These are phyloP conservation scores for Phytophthora pistaciae DNA, from an alignment of 352 stramenopile species.

Conservation along the genomic window DNA sequence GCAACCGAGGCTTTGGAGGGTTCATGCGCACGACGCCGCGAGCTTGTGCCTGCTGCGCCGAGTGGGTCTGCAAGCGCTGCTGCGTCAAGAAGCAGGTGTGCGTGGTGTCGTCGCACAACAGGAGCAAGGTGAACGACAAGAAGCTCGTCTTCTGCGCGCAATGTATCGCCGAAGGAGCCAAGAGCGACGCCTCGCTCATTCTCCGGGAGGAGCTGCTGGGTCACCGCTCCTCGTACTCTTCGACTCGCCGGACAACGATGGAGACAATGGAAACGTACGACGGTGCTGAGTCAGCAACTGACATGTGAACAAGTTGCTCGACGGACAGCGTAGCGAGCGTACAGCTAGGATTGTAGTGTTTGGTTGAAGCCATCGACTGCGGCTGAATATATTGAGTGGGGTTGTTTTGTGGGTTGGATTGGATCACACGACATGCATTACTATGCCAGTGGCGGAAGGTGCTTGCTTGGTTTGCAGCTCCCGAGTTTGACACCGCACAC, in stretches of 20 bases:
- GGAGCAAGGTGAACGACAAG: slow-evolving; percentile 49
- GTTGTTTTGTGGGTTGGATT: slow-evolving; percentile 31
- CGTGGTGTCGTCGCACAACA: slow-evolving; percentile 46
- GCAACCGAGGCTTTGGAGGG: slow-evolving; percentile 37
- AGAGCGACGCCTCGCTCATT: slow-evolving; percentile 43
- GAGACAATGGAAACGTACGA: slow-evolving; percentile 15
- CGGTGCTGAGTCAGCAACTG: background rate
- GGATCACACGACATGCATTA: slow-evolving; percentile 37
- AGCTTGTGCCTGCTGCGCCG: slow-evolving; percentile 40
- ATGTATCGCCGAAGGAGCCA: slow-evolving; percentile 44
- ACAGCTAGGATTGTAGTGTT: background rate
- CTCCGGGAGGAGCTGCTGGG: slow-evolving; percentile 43
- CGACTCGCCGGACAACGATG: slow-evolving; percentile 38
- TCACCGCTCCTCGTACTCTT: slow-evolving; percentile 39
- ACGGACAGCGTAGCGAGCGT: slow-evolving; percentile 2
- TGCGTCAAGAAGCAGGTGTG: slow-evolving; percentile 50
- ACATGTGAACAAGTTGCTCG: background rate
- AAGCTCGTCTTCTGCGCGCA: slow-evolving; percentile 51
- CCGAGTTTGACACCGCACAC: slow-evolving; percentile 31
- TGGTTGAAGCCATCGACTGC: slow-evolving; percentile 31
- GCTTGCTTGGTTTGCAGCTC: slow-evolving; percentile 29
- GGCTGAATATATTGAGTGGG: slow-evolving; percentile 52
- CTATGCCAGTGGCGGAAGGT: slow-evolving; percentile 38
- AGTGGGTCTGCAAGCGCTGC: slow-evolving; percentile 50
- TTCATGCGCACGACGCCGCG: slow-evolving; percentile 36